Conservation (phyloP, 2,329 filamentous ascomycete species). For the Cercospora sp. region DNA sequence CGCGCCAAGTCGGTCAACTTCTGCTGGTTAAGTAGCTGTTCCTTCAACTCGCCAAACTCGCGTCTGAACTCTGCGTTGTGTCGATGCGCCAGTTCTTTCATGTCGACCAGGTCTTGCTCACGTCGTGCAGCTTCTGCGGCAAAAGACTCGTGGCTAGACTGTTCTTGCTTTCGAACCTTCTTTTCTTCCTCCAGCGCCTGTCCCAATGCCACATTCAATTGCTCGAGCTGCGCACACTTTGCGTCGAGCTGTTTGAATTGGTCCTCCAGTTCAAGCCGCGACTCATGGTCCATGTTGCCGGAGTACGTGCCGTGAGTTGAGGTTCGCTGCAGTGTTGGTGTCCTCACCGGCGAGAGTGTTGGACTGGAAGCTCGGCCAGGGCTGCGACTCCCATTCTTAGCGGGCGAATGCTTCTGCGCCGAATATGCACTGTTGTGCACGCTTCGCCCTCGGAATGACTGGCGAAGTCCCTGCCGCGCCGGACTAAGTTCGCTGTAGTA, state of each 20-base stretch:
- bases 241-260: slow-evolving; percentile 30
- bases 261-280: slow-evolving; percentile 24
- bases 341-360: slow-evolving; percentile 34
- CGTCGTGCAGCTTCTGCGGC: slow-evolving; percentile 26
- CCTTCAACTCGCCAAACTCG: slow-evolving; percentile 28
- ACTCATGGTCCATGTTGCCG: slow-evolving; percentile 16
- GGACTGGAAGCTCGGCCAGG: slow-evolving; percentile 35
- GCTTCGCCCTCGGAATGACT: slow-evolving; percentile 16
- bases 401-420: slow-evolving; percentile 8
- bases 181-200: slow-evolving; percentile 32
- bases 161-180: slow-evolving; percentile 27
- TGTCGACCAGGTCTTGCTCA: slow-evolving; percentile 28
- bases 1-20: slow-evolving; percentile 14
- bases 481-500: slow-evolving; percentile 39
- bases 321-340: slow-evolving; percentile 29
- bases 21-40: slow-evolving; percentile 26
- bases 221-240: slow-evolving; percentile 32
- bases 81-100: slow-evolving; percentile 30
- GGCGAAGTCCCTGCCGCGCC: slow-evolving; percentile 22
- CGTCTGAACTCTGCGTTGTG: slow-evolving; percentile 29
- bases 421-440: slow-evolving; percentile 7
- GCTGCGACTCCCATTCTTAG: slow-evolving; percentile 23
- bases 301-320: slow-evolving; percentile 12
- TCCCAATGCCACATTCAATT: slow-evolving; percentile 31
- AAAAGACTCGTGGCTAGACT: slow-evolving; percentile 22